Conservation (phyloP, 2,329 filamentous ascomycete species). For the Cladophialophora carrionii region DNA sequence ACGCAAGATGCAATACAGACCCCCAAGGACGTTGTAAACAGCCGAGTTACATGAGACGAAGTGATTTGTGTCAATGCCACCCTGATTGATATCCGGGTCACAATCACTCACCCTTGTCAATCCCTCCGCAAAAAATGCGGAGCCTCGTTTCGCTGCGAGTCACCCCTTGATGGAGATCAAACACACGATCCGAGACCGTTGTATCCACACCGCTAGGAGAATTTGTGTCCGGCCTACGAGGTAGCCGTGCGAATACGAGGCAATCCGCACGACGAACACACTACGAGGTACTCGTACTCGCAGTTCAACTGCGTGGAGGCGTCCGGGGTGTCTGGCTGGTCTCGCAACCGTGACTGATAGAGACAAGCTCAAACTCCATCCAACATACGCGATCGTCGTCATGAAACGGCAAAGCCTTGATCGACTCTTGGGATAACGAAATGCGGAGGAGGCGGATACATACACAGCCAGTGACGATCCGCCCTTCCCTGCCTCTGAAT, state of each 20-base stretch:
- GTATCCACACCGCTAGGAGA: not conserved
- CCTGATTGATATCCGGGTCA: not conserved
- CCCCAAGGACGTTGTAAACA: not conserved
- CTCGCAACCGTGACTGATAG: not conserved
- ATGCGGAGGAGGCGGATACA: not conserved
- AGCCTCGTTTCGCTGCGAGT: not conserved
- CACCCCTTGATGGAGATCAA: constrained; percentile 7
- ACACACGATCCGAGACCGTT: not conserved
- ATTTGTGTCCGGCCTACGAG: not conserved
- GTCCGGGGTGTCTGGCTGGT: not conserved
- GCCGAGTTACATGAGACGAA: not conserved
- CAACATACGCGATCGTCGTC: not conserved
- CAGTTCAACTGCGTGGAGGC: not conserved
- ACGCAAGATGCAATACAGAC: not conserved
- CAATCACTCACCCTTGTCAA: not conserved
- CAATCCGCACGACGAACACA: too few species aligned
- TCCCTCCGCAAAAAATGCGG: not conserved
- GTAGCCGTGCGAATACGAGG: too few species aligned
- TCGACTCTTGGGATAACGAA: not conserved
- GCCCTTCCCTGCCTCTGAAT: not conserved
- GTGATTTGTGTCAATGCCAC: not conserved
- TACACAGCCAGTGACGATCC: not conserved
- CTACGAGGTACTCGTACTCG: too few species aligned
- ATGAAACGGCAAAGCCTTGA: not conserved
- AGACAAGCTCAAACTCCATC: not conserved